Base-by-base conservation (phyloP, 1,284 basidiomycete species). In the Tilletiopsis washingtonensis region DNA sequence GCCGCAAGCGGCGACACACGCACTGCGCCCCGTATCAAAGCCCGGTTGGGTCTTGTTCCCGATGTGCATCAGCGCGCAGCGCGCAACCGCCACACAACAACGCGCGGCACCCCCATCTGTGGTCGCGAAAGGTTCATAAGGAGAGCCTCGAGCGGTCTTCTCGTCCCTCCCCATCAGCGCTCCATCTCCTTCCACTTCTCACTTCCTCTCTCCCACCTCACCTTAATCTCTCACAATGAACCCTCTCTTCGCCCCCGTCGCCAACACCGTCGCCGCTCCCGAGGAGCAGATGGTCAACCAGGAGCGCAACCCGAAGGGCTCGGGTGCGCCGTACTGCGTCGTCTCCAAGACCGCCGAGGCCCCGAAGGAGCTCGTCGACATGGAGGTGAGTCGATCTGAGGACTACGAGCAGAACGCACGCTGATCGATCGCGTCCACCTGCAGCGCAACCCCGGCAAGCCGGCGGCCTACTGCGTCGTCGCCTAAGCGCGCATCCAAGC, bases 191-290 rank as follows among this genome's bases (percentile, higher is more conserved):
- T n/a, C n/a, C n/a, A n/a, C n/a, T n/a, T n/a, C n/a, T n/a, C n/a
- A n/a, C n/a, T n/a, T n/a, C n/a, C n/a, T n/a, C n/a, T n/a, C n/a
- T n/a, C n/a, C n/a, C n/a, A n/a, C n/a, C n/a, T n/a, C n/a, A n/a
- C n/a, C n/a, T n/a, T n/a, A n/a, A n/a, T n/a, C n/a, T n/a, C n/a
- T 41, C 40, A 41, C 23, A 41, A 41, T 41, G 40, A 21, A 41
- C 40, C 19, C 40, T 21, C 19, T 41, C 40, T 41, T 41, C 40
- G 23, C 19, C n/a, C 5, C 12, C 15, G n/a, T 41, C 14, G n/a
- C 20, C n/a, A 21, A 21, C 40, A 15, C 6, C 21, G 25, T n/a
- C 23, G 20, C 21, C 23, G 25, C 19, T 17, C 5, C 3, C 3
- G 4, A 41, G 21, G 23, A 25, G 6, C 7, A 17, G 4, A 5